phyloP scores from a whole-genome alignment of 139 green algal species.

The Diplosphaera chodatii region DNA sequence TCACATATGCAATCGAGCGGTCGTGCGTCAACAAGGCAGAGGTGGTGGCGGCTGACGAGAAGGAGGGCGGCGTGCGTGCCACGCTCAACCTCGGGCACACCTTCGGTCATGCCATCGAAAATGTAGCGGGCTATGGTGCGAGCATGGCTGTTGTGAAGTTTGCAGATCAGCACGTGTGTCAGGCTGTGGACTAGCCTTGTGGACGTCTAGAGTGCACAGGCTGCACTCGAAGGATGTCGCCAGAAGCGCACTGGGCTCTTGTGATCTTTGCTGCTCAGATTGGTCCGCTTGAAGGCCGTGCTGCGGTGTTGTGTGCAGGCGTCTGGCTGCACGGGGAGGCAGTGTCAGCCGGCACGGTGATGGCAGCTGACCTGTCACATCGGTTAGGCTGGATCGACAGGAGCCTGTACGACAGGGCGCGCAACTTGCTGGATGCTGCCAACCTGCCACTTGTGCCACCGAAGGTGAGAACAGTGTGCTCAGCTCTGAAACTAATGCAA shows the following conservation, averaged over 20 bases:
- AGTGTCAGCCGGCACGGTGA: conserved; percentile 87
- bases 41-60: conserved; percentile 91
- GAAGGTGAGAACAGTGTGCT: no score
- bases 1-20: conserved; percentile 87
- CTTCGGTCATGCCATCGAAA: conserved; percentile 98
- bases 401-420: conserved; percentile 56
- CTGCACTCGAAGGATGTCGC: no score
- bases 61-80: conserved; percentile 89
- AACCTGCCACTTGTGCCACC: conserved; percentile 67
- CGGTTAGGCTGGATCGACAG: conserved; percentile 90
- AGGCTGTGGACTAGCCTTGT: no score
- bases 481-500: no score
- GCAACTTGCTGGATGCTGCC: conserved; percentile 53
- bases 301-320: no score
- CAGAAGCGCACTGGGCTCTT: no score
- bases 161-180: no score
- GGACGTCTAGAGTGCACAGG: no score
- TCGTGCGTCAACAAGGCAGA: conserved; percentile 95
- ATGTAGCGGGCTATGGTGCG: conserved; percentile 43
- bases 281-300: no score
- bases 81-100: conserved; percentile 99
- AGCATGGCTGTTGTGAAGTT: no score
- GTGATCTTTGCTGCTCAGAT: no score
- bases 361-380: conserved; percentile 92
- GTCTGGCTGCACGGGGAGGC: conserved; percentile 91